Evolutionary conservation across 176 grass and related monocot genomes (phyloP), one percentile per base, ranked within the genome.

Genomic region (Lolium perenne): DNA sequence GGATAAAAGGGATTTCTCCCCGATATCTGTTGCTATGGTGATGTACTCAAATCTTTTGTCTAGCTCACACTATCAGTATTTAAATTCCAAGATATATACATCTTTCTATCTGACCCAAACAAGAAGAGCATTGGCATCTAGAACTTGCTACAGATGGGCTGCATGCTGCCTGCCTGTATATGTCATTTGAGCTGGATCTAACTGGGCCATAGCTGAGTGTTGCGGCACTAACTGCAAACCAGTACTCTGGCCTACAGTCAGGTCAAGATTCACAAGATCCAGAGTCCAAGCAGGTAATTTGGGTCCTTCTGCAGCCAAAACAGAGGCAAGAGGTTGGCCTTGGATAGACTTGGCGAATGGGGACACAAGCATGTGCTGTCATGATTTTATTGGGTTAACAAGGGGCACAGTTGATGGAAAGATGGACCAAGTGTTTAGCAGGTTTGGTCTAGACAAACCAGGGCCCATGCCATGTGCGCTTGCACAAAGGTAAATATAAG

Each of bases 391-490:
- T 86, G 86, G 76, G 49, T 65, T 79, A 77, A 81, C 55, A 49
- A 69, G 32, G 68, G 16, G 61, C 20, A 4, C 76, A 22, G 59
- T 41, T 69, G 76, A 81, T 83, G 29, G 81, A 63, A 56, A 76
- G 21, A 53, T 84, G 69, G 58, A 80, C 53, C 38, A 15, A 71
- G 76, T 71, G 64, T 71, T 86, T 82, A 73, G 62, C 82, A 45
- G 67, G 72, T 81, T 88, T 82, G 46, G 65, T 77, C 82, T 69
- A 61, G 87, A 89, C 66, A 93, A 9, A 48, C 72, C 50, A 29
- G 61, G 87, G 56, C 79, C 82, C 79, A 78, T 86, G 43, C 55
- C 92, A 90, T 92, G 89, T 94, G 85, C 84, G 2, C 22, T 49
- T 87, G 85, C 58, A 85, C 82, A 85, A 85, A 60, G 85, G 82